Conservation (phyloP, 306 rosid genomes). For the Alnus glutinosa region DNA sequence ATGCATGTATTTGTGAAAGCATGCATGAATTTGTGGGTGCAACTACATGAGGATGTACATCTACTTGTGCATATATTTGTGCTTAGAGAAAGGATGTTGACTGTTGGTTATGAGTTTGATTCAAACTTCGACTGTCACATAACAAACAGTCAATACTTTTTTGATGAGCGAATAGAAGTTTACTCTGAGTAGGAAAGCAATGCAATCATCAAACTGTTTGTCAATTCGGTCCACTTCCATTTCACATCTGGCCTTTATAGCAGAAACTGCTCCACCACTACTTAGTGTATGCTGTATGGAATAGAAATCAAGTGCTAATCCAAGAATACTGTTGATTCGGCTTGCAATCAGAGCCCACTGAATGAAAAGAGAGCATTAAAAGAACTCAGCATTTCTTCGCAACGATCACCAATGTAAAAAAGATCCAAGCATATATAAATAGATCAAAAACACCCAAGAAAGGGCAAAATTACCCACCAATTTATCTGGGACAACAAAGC, state of each 20-base stretch:
- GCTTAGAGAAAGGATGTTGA: not conserved
- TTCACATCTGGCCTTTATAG: constrained; percentile 89
- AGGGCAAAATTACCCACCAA: constrained; percentile 55
- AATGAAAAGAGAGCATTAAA: constrained; percentile 28
- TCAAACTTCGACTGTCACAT: constrained; percentile 1
- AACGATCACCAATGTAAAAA: constrained; percentile 25
- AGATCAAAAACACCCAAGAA: constrained; percentile 11
- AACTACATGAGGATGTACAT: not conserved
- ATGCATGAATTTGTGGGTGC: not conserved
- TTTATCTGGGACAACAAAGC: constrained; percentile 97
- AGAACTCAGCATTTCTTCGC: constrained; percentile 34
- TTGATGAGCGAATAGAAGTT: constrained; percentile 26
- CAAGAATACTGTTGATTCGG: constrained; percentile 89
- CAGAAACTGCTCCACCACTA: constrained; percentile 87
- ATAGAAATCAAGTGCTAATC: constrained; percentile 88
- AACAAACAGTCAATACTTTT: not conserved
- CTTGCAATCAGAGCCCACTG: constrained; percentile 98
- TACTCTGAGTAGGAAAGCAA: constrained; percentile 93
- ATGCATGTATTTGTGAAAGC: not conserved
- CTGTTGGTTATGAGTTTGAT: not conserved
- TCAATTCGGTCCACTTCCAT: constrained; percentile 92
- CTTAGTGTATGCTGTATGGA: constrained; percentile 73
- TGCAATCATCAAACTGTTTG: constrained; percentile 94
- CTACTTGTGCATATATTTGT: constrained; percentile 3
- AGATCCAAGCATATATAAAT: constrained; percentile 20